phyloP scores from a whole-genome alignment of 1,284 basidiomycete species.

The Lignosus rhinocerotis region DNA sequence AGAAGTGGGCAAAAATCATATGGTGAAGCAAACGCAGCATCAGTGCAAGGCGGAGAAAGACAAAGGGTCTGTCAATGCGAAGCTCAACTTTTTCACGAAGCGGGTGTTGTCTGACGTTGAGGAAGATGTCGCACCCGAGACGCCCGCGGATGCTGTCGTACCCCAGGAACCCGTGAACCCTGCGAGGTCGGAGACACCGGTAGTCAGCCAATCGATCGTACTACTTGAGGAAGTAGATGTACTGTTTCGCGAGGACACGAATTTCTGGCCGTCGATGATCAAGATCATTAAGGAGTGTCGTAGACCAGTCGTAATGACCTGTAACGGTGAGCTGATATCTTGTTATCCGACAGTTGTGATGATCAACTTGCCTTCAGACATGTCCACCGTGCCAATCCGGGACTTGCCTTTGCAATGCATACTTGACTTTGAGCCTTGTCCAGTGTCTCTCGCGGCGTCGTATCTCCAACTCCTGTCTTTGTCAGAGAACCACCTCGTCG shows the following conservation, averaged over 20 bases:
- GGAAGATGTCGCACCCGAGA: background rate
- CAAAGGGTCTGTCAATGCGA: conserved; percentile 4
- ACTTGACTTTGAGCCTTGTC: conserved; percentile 67
- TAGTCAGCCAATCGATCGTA: conserved; percentile 81
- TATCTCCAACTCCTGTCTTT: conserved; percentile 73
- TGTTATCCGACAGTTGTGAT: conserved; percentile 11
- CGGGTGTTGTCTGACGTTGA: conserved; percentile 22
- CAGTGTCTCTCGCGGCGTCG: conserved; percentile 57
- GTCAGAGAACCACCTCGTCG: conserved; percentile 47
- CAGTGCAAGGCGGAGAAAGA: conserved; percentile 18
- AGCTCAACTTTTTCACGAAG: conserved; percentile 17
- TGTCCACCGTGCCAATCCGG: conserved; percentile 63
- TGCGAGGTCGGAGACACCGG: background rate
- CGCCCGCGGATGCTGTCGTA: background rate
- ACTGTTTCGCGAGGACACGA: conserved; percentile 85
- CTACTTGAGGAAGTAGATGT: conserved; percentile 98
- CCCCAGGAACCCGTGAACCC: background rate
- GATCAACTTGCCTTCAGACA: conserved; percentile 49
- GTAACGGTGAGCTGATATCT: conserved; percentile 70
- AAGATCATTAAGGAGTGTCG: conserved; percentile 80
- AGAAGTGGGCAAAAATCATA: conserved; percentile 91
- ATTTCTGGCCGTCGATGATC: conserved; percentile 89
- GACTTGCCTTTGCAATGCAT: conserved; percentile 80
- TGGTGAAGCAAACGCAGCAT: conserved; percentile 49
- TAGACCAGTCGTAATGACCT: conserved; percentile 88